Evolutionary conservation across 148 eudicot species (phyloP).

Genomic region (Simmondsia chinensis): DNA sequence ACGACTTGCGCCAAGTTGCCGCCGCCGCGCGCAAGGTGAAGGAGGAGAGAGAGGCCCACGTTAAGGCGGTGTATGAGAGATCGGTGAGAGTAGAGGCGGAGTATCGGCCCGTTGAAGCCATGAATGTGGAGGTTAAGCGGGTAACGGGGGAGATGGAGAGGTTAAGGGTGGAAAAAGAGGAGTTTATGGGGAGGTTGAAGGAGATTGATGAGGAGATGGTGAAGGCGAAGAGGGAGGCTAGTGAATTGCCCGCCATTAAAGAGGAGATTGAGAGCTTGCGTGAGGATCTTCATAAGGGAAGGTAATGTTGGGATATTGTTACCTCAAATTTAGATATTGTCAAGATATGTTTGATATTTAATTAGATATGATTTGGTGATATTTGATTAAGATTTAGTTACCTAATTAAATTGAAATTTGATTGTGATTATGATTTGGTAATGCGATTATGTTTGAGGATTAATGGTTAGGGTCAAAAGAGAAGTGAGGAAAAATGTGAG

Average conservation of each 20-base stretch:
- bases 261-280: constrained; percentile 42
- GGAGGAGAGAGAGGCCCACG: constrained; percentile 36
- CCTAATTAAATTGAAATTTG: too few species aligned
- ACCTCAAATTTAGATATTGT: too few species aligned
- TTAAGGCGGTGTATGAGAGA: constrained; percentile 43
- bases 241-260: constrained; percentile 29
- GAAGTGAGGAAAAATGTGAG: too few species aligned
- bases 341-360: too few species aligned
- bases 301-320: too few species aligned
- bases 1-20: constrained; percentile 38
- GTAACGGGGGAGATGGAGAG: constrained; percentile 31
- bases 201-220: constrained; percentile 28
- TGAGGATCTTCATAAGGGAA: constrained; percentile 59
- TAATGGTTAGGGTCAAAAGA: too few species aligned
- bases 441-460: too few species aligned
- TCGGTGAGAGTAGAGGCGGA: constrained; percentile 44
- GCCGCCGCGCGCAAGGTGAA: constrained; percentile 32
- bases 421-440: too few species aligned
- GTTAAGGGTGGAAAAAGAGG: constrained; percentile 24
- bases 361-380: too few species aligned
- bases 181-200: constrained; percentile 23
- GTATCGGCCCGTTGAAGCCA: constrained; percentile 20
- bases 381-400: too few species aligned
- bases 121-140: constrained; percentile 24
- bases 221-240: constrained; percentile 15